phyloP scores from a whole-genome alignment of 805 yeast species.

The Tetrapisispora iriomotensis region DNA sequence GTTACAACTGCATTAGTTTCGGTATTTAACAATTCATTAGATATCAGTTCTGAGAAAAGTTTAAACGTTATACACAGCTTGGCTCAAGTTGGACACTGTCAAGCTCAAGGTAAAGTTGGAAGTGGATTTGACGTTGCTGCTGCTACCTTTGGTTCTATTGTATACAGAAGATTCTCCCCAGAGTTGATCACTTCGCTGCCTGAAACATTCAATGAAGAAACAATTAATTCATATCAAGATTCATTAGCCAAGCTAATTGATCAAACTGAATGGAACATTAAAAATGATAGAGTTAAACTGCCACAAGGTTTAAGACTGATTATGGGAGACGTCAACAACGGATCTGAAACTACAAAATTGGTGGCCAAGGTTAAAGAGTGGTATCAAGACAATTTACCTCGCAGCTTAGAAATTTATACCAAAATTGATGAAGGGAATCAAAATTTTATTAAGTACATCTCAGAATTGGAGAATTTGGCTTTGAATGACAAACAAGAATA shows the following conservation, averaged over 20 bases:
- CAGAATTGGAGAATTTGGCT: constrained; percentile 30
- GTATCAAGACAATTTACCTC: constrained; percentile 45
- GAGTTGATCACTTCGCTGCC: constrained; percentile 34
- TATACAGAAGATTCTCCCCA: constrained; percentile 69
- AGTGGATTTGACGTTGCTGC: constrained; percentile 97
- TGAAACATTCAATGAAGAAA: constrained; percentile 5
- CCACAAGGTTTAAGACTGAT: constrained; percentile 62
- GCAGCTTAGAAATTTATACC: constrained; percentile 43
- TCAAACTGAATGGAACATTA: constrained; percentile 49
- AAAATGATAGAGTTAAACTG: constrained; percentile 43
- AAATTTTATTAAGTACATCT: constrained; percentile 41
- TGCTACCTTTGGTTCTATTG: constrained; percentile 83
- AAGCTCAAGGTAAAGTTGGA: constrained; percentile 91
- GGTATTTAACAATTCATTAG: constrained; percentile 31
- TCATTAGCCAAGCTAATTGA: constrained; percentile 33
- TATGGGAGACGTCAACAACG: constrained; percentile 91
- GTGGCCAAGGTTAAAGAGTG: constrained; percentile 69
- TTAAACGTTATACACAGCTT: constrained; percentile 57
- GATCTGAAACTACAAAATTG: constrained; percentile 89
- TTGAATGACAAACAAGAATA: constrained; percentile 31
- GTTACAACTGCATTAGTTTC: constrained; percentile 60
- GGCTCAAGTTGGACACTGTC: constrained; percentile 83
- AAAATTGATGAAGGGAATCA: constrained; percentile 50
- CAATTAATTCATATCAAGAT: constrained; percentile 17
- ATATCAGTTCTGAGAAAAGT: constrained; percentile 18